phyloP scores from a whole-genome alignment of 116 monocot species.

The Thalassia testudinum region DNA sequence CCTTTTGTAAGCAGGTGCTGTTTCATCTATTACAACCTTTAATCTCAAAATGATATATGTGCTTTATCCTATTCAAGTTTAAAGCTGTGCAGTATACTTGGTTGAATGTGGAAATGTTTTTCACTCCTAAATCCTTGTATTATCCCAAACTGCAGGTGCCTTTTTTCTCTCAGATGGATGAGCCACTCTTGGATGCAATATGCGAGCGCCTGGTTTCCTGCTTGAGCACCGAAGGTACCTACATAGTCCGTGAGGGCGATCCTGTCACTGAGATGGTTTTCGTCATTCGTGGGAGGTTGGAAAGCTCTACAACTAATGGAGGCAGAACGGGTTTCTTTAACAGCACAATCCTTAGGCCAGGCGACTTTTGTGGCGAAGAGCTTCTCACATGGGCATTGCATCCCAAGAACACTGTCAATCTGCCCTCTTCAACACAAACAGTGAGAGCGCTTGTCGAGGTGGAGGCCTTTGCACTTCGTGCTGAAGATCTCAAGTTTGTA shows the following conservation, averaged over 20 bases:
- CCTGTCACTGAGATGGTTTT: conserved; percentile 95
- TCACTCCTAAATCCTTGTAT: neutral
- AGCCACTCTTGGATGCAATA: conserved; percentile 91
- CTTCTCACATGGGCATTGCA: conserved; percentile 80
- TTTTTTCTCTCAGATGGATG: conserved; percentile 94
- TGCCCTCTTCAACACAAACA: conserved; percentile 72
- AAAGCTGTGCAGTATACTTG: too few relatives aligned
- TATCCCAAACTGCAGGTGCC: conserved; percentile 43
- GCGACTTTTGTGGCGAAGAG: conserved; percentile 81
- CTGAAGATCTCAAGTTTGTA: conserved; percentile 88
- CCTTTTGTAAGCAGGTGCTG: too few relatives aligned
- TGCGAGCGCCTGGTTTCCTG: conserved; percentile 85
- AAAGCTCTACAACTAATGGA: conserved; percentile 90
- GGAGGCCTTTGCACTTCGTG: conserved; percentile 72
- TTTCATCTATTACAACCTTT: too few relatives aligned
- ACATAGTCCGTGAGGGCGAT: conserved; percentile 88
- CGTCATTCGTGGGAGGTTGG: conserved; percentile 66
- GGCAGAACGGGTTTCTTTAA: conserved; percentile 93
- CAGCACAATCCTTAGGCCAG: conserved; percentile 53
- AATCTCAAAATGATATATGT: too few relatives aligned
- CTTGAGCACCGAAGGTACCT: conserved; percentile 66
- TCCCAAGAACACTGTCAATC: conserved; percentile 53
- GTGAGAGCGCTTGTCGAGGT: conserved; percentile 72
- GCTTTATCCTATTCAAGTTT: too few relatives aligned
- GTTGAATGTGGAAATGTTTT: too few relatives aligned